A percentile compares a stretch with the other conserved stretches of the same genome.
phyloP scores from a whole-genome alignment of 169 alveolate species.

The Miamiensis avidus region DNA sequence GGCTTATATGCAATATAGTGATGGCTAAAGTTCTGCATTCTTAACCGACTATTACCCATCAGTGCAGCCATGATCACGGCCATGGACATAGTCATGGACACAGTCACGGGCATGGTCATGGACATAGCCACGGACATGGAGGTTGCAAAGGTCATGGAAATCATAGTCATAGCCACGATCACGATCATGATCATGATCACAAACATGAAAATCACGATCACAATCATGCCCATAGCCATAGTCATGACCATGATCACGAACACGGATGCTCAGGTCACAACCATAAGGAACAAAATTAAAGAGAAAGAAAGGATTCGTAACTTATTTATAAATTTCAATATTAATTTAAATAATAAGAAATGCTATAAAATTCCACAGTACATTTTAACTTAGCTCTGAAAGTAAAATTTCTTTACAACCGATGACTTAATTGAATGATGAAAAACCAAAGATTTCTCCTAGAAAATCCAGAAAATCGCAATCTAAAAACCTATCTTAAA shows the following conservation, averaged over 20 bases:
- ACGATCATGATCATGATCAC: conserved; percentile 37
- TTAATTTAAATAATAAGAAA: too few species aligned
- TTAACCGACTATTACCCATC: conserved; percentile 34
- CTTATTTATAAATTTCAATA: too few species aligned
- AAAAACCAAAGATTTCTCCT: too few species aligned
- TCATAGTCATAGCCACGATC: conserved; percentile 31
- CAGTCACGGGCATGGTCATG: background rate
- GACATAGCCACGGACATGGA: too few species aligned
- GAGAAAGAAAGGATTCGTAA: too few species aligned
- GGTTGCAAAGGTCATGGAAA: conserved; percentile 11
- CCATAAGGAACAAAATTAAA: conserved; percentile 24
- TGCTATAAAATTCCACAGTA: too few species aligned
- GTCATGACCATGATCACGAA: conserved; percentile 17
- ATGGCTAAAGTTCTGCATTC: conserved; percentile 88
- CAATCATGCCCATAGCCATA: background rate
- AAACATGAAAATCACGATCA: conserved; percentile 34
- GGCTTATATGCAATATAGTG: conserved; percentile 90
- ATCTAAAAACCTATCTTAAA: conserved; percentile 16
- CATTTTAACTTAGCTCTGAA: too few species aligned
- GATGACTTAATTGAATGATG: too few species aligned
- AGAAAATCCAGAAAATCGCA: too few species aligned
- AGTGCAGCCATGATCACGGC: conserved; percentile 32
- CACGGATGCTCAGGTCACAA: background rate
- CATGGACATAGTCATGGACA: conserved; percentile 16
- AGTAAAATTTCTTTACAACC: too few species aligned